Evolutionary conservation across 1,284 basidiomycete species (phyloP).

Genomic region (Marasmius oreades): DNA sequence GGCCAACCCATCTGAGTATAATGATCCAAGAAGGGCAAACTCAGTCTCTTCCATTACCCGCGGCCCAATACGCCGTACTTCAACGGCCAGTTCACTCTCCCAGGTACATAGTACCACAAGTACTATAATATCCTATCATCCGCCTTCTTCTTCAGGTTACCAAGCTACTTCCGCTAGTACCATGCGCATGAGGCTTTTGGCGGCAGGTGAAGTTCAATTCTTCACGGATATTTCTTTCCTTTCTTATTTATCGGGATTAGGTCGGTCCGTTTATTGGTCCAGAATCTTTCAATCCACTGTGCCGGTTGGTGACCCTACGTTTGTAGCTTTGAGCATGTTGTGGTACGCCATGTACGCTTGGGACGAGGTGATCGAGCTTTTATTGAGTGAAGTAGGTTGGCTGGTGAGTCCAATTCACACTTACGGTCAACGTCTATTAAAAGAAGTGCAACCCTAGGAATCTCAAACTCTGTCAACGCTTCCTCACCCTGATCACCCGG

Average conservation of each 20-base stretch:
- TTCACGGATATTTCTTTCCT: neutral
- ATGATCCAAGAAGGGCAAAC: neutral
- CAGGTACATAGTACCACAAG: slow-evolving; percentile 18
- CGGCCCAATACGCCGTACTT: neutral
- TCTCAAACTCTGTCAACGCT: slow-evolving; percentile 30
- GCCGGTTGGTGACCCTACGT: slow-evolving; percentile 41
- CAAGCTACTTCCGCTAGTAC: slow-evolving; percentile 30
- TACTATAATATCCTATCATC: slow-evolving; percentile 49
- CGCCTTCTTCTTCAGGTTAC: slow-evolving; percentile 22
- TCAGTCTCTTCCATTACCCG: slow-evolving; percentile 1
- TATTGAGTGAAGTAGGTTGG: slow-evolving; percentile 42
- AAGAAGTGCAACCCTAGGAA: slow-evolving; percentile 31
- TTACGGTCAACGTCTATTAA: neutral
- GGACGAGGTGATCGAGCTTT: slow-evolving; percentile 48
- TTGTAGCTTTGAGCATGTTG: slow-evolving; percentile 43
- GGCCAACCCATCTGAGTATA: slow-evolving; percentile 1
- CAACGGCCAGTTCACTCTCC: neutral
- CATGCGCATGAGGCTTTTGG: slow-evolving; percentile 37
- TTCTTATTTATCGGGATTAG: slow-evolving; percentile 10
- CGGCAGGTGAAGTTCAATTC: slow-evolving; percentile 29
- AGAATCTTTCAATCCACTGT: slow-evolving; percentile 37
- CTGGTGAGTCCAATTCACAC: slow-evolving; percentile 28
- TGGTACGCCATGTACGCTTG: slow-evolving; percentile 58
- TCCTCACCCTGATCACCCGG: slow-evolving; percentile 5
- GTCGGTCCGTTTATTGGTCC: slow-evolving; percentile 51